These are phyloP conservation scores for Fusarium burgessii DNA, from an alignment of 2,329 filamentous ascomycete species.

Conservation along the genomic window DNA sequence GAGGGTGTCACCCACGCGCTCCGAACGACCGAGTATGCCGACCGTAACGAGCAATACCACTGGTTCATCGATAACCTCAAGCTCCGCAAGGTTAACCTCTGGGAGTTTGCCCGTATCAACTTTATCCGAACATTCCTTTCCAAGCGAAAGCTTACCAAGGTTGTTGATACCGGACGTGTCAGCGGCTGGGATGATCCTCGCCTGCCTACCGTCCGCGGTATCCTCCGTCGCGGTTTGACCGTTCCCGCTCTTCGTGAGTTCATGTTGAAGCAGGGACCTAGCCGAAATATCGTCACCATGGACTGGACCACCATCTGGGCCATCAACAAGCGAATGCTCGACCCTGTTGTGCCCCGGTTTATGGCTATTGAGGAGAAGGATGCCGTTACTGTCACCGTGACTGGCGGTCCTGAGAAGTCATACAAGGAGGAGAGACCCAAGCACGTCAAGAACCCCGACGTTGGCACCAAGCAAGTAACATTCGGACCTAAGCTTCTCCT, in stretches of 20 bases:
- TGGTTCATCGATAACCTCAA: conserved; percentile 84
- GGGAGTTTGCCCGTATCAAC: conserved; percentile 88
- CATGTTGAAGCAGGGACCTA: conserved; percentile 86
- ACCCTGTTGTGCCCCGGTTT: conserved; percentile 79
- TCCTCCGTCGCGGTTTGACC: conserved; percentile 82
- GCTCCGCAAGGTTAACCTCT: conserved; percentile 82
- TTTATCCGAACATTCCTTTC: conserved; percentile 86
- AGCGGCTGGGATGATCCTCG: conserved; percentile 90
- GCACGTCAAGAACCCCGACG: conserved; percentile 87
- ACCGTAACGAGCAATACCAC: conserved; percentile 87
- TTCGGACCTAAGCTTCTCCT: conserved; percentile 82
- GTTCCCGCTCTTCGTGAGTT: conserved; percentile 84
- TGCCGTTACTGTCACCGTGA: conserved; percentile 76
- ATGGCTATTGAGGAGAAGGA: conserved; percentile 79
- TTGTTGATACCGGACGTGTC: conserved; percentile 80
- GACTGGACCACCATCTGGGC: conserved; percentile 83
- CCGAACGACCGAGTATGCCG: conserved; percentile 84
- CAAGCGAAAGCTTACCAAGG: conserved; percentile 87
- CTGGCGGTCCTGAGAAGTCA: conserved; percentile 71
- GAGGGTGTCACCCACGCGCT: conserved; percentile 88
- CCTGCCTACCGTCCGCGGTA: conserved; percentile 89
- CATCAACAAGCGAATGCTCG: conserved; percentile 84
- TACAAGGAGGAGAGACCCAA: conserved; percentile 82
- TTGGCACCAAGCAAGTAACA: conserved; percentile 87
- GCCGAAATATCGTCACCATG: conserved; percentile 85